Conservation (phyloP, 2,329 filamentous ascomycete species). For the Lecanicillium sp. region DNA sequence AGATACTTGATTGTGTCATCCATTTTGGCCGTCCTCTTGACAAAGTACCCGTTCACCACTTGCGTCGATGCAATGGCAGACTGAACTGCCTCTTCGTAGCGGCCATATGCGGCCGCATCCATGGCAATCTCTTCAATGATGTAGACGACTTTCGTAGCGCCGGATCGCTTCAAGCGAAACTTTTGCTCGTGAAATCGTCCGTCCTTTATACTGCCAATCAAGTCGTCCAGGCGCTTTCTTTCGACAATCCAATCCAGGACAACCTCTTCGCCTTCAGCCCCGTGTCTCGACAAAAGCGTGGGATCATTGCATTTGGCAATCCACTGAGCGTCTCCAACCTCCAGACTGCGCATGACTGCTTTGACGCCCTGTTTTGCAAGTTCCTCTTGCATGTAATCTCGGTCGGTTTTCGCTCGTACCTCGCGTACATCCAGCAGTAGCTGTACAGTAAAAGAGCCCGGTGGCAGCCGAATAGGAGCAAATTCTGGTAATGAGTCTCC, state of each 20-base stretch:
- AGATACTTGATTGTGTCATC: slow-evolving; percentile 75
- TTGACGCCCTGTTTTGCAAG: slow-evolving; percentile 58
- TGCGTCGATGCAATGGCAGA: slow-evolving; percentile 72
- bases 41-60: slow-evolving; percentile 70
- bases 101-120: slow-evolving; percentile 42
- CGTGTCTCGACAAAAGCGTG: slow-evolving; percentile 44
- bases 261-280: slow-evolving; percentile 59
- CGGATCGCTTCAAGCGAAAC: slow-evolving; percentile 65
- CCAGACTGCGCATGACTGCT: slow-evolving; percentile 60
- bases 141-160: slow-evolving; percentile 70
- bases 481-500: slow-evolving; percentile 35
- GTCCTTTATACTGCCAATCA: slow-evolving; percentile 75
- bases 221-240: slow-evolving; percentile 71
- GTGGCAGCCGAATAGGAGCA: slow-evolving; percentile 52
- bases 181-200: slow-evolving; percentile 80
- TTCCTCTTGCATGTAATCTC: slow-evolving; percentile 70
- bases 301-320: slow-evolving; percentile 64
- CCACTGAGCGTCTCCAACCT: slow-evolving; percentile 73
- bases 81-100: slow-evolving; percentile 59
- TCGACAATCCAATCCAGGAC: slow-evolving; percentile 77
- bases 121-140: slow-evolving; percentile 67
- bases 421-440: slow-evolving; percentile 70
- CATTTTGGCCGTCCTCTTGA: slow-evolving; percentile 67
- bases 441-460: slow-evolving; percentile 63
- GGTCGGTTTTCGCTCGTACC: slow-evolving; percentile 62